A percentile compares a stretch with the other conserved stretches of the same genome.
phyloP scores from a whole-genome alignment of 2,329 filamentous ascomycete species.

The Aspergillus chevalieri region DNA sequence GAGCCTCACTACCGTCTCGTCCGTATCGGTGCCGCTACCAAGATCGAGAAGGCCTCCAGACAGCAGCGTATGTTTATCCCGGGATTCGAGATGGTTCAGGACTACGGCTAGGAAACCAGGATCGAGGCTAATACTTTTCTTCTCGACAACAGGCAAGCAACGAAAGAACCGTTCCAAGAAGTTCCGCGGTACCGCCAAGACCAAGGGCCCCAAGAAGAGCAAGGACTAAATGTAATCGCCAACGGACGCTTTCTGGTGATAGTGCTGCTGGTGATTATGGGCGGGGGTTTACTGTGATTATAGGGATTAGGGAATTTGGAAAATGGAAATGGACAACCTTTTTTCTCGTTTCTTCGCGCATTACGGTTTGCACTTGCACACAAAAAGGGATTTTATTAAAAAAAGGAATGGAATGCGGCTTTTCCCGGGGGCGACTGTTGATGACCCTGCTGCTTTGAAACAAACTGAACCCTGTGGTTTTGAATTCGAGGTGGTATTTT shows the following conservation, averaged over 20 bases:
- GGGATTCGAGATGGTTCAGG: neutral
- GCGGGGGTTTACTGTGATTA: neutral
- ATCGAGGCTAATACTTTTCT: conserved; percentile 1
- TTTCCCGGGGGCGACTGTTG: neutral
- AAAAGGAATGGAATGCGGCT: neutral
- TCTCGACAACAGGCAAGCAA: conserved; percentile 76
- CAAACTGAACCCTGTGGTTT: neutral
- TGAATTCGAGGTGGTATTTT: neutral
- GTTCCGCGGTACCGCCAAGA: conserved; percentile 94
- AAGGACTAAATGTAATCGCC: conserved; percentile 58
- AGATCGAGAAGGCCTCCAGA: conserved; percentile 96
- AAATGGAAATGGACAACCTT: neutral
- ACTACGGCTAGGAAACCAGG: neutral
- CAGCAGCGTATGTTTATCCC: conserved; percentile 82
- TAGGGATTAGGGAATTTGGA: too few relatives aligned
- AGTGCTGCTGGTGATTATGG: conserved; percentile 10
- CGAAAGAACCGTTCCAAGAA: conserved; percentile 99
- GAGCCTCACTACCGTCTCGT: conserved; percentile 97
- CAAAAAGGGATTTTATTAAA: neutral
- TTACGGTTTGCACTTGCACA: neutral
- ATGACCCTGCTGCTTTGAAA: neutral
- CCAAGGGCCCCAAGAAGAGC: conserved; percentile 95
- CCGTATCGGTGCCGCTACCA: conserved; percentile 82
- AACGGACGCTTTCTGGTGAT: conserved; percentile 16
- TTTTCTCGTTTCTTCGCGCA: conserved; percentile 3